Evolutionary conservation across 2,329 filamentous ascomycete species (phyloP), one percentile per base, ranked within the genome.

Genomic region (Chalaropsis thielavioides): DNA sequence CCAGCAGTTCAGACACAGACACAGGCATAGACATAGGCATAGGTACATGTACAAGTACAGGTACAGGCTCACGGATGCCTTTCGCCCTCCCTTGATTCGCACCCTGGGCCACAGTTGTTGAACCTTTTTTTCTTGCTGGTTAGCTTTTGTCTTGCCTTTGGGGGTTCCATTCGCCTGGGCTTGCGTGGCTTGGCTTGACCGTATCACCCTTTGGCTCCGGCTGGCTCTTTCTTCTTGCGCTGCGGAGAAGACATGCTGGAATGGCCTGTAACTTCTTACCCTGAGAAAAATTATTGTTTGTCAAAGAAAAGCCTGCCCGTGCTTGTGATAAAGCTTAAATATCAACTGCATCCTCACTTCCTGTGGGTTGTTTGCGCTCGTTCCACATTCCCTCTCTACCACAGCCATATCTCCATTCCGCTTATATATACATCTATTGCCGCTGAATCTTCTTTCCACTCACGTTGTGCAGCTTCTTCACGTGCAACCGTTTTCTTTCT

Each of bases 151-250:
- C 15, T 46, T 46, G 15, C 43, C 54, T 58, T n/a, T n/a, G n/a
- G n/a, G n/a, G n/a, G n/a, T n/a, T n/a, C n/a, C n/a, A 38, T n/a
- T 58, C 27, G 54, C 31, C 31, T 35, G 5, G 54, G 51, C 54
- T 58, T 58, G 54, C 54, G 54, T 38, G 54, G 54, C 54, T 38
- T 58, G 54, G 54, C 54, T 58, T 58, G 54, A 27, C 54, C 8
- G n/a, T 35, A 58, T 19, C 54, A 58, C 54, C 15, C 54, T 35
- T 58, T 27, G 27, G 7, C 27, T 58, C 38, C 54, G 54, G 54
- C 54, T 58, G 54, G 54, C 54, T 58, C 54, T 35, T 58, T n/a
- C 54, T 51, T 22, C 46, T 27, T 22, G 13, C 54, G 19, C 27
- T 19, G 54, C 54, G 13, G 8, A 5, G 11, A n/a, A 13, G 31